Base-by-base conservation (phyloP, 495 filamentous ascomycete genomes). In the Aspergillus bridgeri region DNA sequence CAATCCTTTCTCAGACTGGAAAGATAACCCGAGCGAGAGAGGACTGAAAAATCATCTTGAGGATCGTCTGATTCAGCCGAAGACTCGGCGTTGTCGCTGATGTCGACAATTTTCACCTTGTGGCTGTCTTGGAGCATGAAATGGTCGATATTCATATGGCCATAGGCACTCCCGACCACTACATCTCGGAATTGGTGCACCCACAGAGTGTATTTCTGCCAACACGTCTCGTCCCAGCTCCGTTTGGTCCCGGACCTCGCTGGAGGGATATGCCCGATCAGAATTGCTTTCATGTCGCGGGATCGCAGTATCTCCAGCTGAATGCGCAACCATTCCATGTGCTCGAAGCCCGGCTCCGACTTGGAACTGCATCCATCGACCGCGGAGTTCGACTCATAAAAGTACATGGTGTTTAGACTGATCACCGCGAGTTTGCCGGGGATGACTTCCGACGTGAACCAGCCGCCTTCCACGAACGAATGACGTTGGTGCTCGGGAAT, bases 111-210 rank as follows among this genome's bases (percentile, higher is more conserved):
- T 45, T 91, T 75, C 46, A 98, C 79, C 15, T 96, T 81, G 11
- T 88, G 75, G 57, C 83, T 89, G 74, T 97, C 94, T 64, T 96
- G 92, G 8, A 99, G 73, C 65, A 98, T 82, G 73, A 98, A 99
- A 68, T 99, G 94, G 65, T 99, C 94, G 59, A 96, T 88, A 66
- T 99, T 99, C 92, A 99, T 98, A 68, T 99, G 94, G 2, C 93
- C 94, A 62, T 89, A 99, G 17, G 94, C 55, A 17, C 84, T 83
- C 6, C 83, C 82, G 38, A 91, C 81, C 11, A 99, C 76, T 11
- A 99, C 86, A 70, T 99, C 94, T 38, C 95, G 89, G 64, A 91
- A 99, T 64, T 91, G 89, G 64, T 84, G 79, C 61, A 92, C 69
- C 91, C 91, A 97, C 3, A 97, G 76, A 0, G 92, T 88, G 71